phyloP scores from a whole-genome alignment of 225 moss, liverwort and hornwort genomes.

The Neckera pumila region DNA sequence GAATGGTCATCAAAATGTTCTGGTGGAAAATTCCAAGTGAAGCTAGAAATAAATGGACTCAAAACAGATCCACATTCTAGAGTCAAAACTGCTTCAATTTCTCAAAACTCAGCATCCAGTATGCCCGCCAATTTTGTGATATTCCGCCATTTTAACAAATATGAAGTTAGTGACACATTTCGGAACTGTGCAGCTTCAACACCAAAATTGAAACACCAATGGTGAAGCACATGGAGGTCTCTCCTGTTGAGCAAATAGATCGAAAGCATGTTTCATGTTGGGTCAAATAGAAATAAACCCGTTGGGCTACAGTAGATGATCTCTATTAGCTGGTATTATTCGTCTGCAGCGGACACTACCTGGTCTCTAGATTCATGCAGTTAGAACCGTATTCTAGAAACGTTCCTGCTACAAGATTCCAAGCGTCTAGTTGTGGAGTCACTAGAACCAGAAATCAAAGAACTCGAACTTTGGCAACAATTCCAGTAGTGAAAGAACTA shows the following conservation, averaged over 20 bases:
- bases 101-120: not conserved
- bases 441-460: not conserved
- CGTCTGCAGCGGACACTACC: not conserved
- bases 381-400: not conserved
- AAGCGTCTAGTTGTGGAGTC: not conserved
- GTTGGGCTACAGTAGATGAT: not conserved
- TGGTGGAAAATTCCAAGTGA: not conserved
- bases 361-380: not conserved
- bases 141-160: not conserved
- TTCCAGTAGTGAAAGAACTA: not conserved
- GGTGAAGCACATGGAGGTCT: not conserved
- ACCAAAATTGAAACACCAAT: not conserved
- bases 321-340: not conserved
- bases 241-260: not conserved
- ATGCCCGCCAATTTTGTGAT: too few species aligned
- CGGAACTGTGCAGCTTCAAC: not conserved
- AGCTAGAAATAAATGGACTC: not conserved
- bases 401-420: too few species aligned
- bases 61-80: not conserved
- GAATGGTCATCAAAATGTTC: not conserved
- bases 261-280: too few species aligned
- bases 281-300: too few species aligned
- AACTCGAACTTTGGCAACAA: not conserved
- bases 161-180: not conserved
- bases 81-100: not conserved